These are phyloP conservation scores for Rubia tinctorum DNA, from an alignment of 305 asterid genomes.

Conservation along the genomic window DNA sequence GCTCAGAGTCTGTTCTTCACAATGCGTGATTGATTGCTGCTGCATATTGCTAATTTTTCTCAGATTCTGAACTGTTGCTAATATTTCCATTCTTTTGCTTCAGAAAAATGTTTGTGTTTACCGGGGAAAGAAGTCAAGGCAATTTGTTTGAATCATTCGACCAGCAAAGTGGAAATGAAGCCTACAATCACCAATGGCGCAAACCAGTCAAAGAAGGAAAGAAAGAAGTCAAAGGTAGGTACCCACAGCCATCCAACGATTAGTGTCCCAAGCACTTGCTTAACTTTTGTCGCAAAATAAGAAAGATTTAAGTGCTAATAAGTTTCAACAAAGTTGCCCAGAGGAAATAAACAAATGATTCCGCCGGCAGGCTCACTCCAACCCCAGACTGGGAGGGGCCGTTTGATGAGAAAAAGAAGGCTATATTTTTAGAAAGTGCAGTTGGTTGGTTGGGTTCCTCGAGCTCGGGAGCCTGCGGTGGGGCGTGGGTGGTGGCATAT, in stretches of 20 bases:
- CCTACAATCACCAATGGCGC: background rate
- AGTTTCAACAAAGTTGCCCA: background rate
- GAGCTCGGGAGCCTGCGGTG: conserved; percentile 15
- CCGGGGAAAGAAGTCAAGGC: too few relatives aligned
- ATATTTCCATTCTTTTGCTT: too few relatives aligned
- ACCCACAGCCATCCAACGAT: conserved; percentile 19
- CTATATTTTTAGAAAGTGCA: conserved; percentile 10
- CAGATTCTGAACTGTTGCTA: too few relatives aligned
- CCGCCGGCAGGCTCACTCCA: background rate
- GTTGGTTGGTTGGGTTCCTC: conserved; percentile 22
- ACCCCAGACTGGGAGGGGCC: background rate
- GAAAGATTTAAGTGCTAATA: background rate
- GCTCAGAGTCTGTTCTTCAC: background rate
- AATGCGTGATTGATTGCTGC: conserved; percentile 1
- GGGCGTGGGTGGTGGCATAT: too few relatives aligned
- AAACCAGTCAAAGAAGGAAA: background rate
- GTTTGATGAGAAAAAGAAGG: background rate
- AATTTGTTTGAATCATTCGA: background rate
- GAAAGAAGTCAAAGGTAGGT: conserved; percentile 18
- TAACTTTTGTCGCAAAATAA: conserved; percentile 21
- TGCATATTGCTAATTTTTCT: too few relatives aligned
- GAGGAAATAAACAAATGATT: conserved; percentile 9
- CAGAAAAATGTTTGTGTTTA: too few relatives aligned
- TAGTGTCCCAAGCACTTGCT: conserved; percentile 26
- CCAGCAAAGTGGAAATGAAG: background rate